phyloP scores from a whole-genome alignment of 75 land plant species.

The Pinus taeda region DNA sequence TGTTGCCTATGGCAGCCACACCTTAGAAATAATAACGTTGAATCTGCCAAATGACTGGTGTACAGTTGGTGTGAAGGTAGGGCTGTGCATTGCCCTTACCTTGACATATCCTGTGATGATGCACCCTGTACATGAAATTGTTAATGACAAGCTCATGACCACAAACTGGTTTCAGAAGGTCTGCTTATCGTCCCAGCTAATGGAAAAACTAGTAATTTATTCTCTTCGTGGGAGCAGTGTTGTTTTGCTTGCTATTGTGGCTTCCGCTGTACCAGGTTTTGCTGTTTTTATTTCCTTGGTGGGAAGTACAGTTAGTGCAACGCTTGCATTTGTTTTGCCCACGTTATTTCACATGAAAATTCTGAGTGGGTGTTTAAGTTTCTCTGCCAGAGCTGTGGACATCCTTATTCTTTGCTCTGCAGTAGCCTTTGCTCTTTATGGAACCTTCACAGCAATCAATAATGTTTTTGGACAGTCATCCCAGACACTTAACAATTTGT shows the following conservation, averaged over 20 bases:
- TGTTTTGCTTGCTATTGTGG: slow-evolving; percentile 32
- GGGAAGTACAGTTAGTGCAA: slow-evolving; percentile 77
- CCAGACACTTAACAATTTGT: too few species aligned
- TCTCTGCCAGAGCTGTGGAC: slow-evolving; percentile 27
- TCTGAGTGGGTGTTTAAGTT: slow-evolving; percentile 14
- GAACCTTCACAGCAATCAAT: slow-evolving; percentile 32
- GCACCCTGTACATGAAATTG: slow-evolving; percentile 70
- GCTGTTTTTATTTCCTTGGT: slow-evolving; percentile 66
- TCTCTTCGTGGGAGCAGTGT: slow-evolving; percentile 32
- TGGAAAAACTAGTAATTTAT: slow-evolving; percentile 11
- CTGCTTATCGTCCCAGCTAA: neutral
- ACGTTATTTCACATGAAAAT: slow-evolving; percentile 49
- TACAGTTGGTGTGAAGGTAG: slow-evolving; percentile 58
- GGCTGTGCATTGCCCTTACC: too few species aligned
- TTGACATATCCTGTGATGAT: slow-evolving; percentile 85
- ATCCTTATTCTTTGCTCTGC: slow-evolving; percentile 33
- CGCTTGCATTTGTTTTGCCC: slow-evolving; percentile 76
- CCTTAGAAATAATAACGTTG: slow-evolving; percentile 69
- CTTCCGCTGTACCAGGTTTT: slow-evolving; percentile 65
- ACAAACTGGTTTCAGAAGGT: slow-evolving; percentile 29
- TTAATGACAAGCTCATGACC: slow-evolving; percentile 42
- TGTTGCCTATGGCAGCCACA: slow-evolving; percentile 68
- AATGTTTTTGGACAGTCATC: slow-evolving; percentile 11
- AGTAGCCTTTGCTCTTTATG: slow-evolving; percentile 49
- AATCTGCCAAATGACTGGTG: slow-evolving; percentile 66